Percentiles rank a stretch among this genome's conserved stretches.
Conservation (phyloP, 805 yeast species). For the Dipodascus geniculatus region DNA sequence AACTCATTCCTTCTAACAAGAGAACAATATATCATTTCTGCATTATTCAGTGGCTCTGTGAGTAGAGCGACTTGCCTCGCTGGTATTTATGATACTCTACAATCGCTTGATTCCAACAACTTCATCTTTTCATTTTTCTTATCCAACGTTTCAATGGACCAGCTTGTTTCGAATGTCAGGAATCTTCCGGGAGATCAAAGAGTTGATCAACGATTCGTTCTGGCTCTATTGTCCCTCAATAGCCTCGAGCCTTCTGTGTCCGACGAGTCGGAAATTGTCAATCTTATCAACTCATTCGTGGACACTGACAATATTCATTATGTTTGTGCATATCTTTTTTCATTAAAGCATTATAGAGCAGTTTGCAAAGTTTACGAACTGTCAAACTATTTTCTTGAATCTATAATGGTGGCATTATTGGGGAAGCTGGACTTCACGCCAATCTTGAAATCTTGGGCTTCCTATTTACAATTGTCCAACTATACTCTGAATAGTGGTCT, state of each 20-base stretch:
- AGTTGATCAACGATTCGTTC: neutral
- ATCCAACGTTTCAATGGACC: neutral
- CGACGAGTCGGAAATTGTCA: neutral
- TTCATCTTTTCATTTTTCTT: neutral
- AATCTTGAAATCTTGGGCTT: neutral
- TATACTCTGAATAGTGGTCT: neutral
- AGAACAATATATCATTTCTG: neutral
- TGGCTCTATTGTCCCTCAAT: neutral
- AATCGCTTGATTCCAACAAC: neutral
- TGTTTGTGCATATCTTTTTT: slow-evolving; percentile 1
- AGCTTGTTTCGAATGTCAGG: neutral
- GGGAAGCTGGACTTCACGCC: neutral
- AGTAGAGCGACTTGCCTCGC: neutral
- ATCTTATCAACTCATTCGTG: neutral
- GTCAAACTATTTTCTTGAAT: neutral
- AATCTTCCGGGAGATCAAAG: neutral
- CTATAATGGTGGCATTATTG: neutral
- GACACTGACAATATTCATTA: slow-evolving; percentile 2
- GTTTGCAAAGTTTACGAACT: neutral
- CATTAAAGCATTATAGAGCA: neutral
- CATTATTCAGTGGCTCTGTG: neutral
- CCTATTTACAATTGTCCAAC: neutral
- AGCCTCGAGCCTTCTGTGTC: neutral
- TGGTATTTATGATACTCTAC: neutral
- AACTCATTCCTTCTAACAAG: neutral